phyloP scores from a whole-genome alignment of 371 early-diverging fungal species.

The Actinomucor elegans region DNA sequence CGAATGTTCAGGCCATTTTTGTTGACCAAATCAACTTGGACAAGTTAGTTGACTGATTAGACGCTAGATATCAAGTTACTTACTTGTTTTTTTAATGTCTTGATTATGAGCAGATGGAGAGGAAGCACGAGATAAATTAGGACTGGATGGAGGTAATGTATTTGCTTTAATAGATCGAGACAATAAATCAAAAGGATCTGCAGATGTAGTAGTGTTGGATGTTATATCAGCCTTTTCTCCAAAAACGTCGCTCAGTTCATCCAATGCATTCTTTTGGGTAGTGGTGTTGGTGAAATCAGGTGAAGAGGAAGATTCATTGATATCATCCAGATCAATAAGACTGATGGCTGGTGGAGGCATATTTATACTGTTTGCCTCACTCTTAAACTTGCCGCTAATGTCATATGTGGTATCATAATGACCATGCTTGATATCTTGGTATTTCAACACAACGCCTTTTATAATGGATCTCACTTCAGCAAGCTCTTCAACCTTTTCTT shows the following conservation, averaged over 20 bases:
- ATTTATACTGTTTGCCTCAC: constrained; percentile 1
- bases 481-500: constrained; percentile 53
- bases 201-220: not conserved
- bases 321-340: constrained; percentile 70
- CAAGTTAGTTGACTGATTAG: not conserved
- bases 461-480: constrained; percentile 87
- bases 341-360: constrained; percentile 29
- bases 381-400: constrained; percentile 22
- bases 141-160: not conserved
- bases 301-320: not conserved
- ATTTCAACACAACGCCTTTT: constrained; percentile 77
- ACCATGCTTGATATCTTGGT: constrained; percentile 69
- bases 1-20: constrained; percentile 63
- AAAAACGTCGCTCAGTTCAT: constrained; percentile 27
- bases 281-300: constrained; percentile 1
- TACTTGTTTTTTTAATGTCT: not conserved
- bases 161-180: not conserved
- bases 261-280: constrained; percentile 10
- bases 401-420: constrained; percentile 44
- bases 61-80: not conserved
- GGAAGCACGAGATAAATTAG: not conserved
- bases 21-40: constrained; percentile 51
- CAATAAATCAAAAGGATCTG: constrained; percentile 23
- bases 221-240: constrained; percentile 9
- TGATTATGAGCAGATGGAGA: not conserved